Percentiles rank a stretch among this genome's conserved stretches.
Conservation (phyloP, 2,329 filamentous ascomycete species). For the Stromatinia cepivora region DNA sequence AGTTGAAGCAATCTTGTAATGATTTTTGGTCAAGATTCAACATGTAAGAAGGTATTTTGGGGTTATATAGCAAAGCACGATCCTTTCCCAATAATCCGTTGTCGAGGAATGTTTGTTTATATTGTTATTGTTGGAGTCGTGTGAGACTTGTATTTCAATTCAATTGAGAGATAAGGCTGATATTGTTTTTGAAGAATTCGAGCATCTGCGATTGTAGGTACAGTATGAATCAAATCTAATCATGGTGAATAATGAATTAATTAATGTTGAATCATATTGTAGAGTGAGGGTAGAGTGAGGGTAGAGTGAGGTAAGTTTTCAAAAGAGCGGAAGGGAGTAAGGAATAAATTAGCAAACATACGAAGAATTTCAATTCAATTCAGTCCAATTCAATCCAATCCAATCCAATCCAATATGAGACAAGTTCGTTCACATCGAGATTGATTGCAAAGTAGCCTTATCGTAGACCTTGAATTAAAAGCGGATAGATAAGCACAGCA, state of each 20-base stretch:
- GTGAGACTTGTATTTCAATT: conserved; percentile 7
- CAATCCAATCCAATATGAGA: neutral
- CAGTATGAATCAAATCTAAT: neutral
- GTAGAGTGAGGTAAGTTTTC: no score
- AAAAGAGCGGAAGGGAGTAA: neutral
- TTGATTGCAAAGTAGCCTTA: neutral
- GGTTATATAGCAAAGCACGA: neutral
- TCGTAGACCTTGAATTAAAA: neutral
- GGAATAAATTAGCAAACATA: conserved; percentile 1
- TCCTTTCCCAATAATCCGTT: neutral
- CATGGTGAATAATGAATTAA: neutral
- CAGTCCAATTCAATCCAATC: neutral
- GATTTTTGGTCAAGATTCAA: conserved; percentile 9
- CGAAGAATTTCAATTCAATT: neutral
- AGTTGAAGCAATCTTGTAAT: conserved; percentile 22
- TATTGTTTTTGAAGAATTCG: neutral
- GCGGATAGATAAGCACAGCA: conserved; percentile 4
- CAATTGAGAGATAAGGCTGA: neutral
- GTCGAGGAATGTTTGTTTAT: neutral
- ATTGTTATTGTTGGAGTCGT: neutral
- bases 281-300: no score
- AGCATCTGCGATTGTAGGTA: neutral
- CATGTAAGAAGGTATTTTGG: conserved; percentile 8
- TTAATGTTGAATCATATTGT: no score
- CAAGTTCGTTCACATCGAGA: neutral